Evolutionary conservation across 768 basidiomycete genomes (phyloP), one percentile per base, ranked within the genome.

Genomic region (Boletus pseudo-olivaceus): DNA sequence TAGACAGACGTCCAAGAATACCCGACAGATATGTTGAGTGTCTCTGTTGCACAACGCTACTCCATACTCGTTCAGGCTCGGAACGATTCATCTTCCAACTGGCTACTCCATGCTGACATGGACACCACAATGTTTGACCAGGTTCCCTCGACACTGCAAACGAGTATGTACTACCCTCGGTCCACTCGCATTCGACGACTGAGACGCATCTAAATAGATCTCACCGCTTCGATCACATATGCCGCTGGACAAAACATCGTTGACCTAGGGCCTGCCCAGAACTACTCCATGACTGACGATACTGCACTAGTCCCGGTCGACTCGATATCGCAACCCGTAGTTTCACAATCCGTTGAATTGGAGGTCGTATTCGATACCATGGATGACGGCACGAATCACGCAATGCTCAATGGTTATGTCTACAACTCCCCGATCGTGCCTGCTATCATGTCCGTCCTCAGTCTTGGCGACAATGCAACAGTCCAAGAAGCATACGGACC

Each of bases 31-130:
- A 69, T 88, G 35, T 63, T 98, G 47, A 79, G 82, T 40, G 53
- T 98, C 53, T 78, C 91, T 14, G 93, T 88, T 30, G 94, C 94
- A 0, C 96, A 98, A 70, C 84, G 96, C 19, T 97, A 96, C 71
- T 95, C 94, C 0, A 76, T 99, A 38, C 83, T 98, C 32, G 91
- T 99, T 49, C 87, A 87, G 11, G 95, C 96, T 10, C 83, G 88
- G 45, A 95, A 95, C 70, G 90, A 93, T 58, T 88, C 87, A 0
- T 73, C 80, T 3, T 75, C 81, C 20, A 97, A 99, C 76, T 98
- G 86, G 85, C 83, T 82, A 47, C 83, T 99, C 54, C 90, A 93
- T 65, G 88, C 89, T 6, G 90, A 94, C 75, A 91, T 98, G 82
- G 91, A 95, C 66, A 81, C 81, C 0, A 75, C 74, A 57, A 96